Base-by-base conservation (phyloP, 2,329 filamentous ascomycete genomes). In the Fusarium nanum region DNA sequence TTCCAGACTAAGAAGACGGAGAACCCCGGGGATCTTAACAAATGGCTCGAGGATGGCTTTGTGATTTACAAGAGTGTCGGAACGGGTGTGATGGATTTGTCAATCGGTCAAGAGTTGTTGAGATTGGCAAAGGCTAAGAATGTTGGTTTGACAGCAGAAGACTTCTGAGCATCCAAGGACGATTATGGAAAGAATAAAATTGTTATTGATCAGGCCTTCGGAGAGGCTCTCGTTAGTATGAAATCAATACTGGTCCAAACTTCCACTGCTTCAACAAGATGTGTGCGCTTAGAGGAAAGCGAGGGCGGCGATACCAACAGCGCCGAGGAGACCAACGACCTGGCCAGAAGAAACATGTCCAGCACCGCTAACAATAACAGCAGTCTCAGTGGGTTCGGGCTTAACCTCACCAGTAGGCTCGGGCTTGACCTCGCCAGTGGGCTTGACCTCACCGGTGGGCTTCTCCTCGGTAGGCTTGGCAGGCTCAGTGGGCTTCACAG, bases 41-140 rank as follows among this genome's bases (percentile, higher is more conserved):
- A 89, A 37, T 92, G 89, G 88, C 74, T 91, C 53, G 83, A 86
- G 64, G 83, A 81, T 48, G 90, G 90, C 0, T 89, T 91, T 75
- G 86, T 92, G 1, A 87, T 92, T 34, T 92, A 90, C 75, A 92
- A 92, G 83, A 87, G 87, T 70, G 89, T 92, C 5, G 90, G 90
- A 0, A 77, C 92, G 57, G 89, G 89, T 1, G 76, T 92, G 64
- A 92, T 91, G 88, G 90, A 92, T 79, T 80, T 92, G 37, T 86
- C 89, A 5, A 87, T 91, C 8, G 89, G 88, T 1, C 81, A 82
- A 28, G 85, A 89, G 71, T 71, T 92, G 60, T 81, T 91, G 8
- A 76, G 80, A 27, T 76, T 91, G 73, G 89, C 88, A 13, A 83
- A 85, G 66, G 81, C 83, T 62, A 84, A 83, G 64, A 83, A 83